Conservation (phyloP, 2,329 filamentous ascomycete genomes). For the Alternaria metachromatica region DNA sequence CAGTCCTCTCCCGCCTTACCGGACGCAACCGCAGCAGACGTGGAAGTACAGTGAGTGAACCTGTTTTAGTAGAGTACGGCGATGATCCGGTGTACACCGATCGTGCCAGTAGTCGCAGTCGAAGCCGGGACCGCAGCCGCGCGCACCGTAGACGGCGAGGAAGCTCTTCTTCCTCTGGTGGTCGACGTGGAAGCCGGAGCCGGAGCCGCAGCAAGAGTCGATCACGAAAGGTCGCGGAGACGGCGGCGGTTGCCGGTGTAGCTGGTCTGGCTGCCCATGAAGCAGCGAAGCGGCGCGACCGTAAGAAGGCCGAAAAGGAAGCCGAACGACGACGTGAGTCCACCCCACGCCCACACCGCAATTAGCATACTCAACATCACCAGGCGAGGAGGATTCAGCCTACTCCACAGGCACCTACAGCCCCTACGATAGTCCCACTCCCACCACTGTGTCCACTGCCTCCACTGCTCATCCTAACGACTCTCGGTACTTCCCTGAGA, state of each 20-base stretch:
- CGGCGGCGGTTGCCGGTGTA: constrained; percentile 64
- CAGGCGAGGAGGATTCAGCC: constrained; percentile 46
- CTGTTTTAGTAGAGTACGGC: constrained; percentile 68
- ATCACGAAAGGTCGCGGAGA: constrained; percentile 60
- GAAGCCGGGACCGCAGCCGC: constrained; percentile 23
- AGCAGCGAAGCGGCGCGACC: constrained; percentile 62
- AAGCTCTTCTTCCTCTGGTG: constrained; percentile 49
- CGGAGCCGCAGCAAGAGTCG: constrained; percentile 56
- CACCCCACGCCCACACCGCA: constrained; percentile 11
- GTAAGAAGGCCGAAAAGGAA: constrained; percentile 62
- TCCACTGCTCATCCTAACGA: constrained; percentile 42
- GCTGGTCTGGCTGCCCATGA: constrained; percentile 65
- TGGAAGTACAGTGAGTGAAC: constrained; percentile 54
- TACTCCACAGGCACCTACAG: constrained; percentile 44
- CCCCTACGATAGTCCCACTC: constrained; percentile 31
- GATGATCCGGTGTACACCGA: constrained; percentile 67
- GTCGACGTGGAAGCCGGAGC: constrained; percentile 38
- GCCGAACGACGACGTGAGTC: constrained; percentile 59
- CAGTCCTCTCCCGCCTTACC: constrained; percentile 51
- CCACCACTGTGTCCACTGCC: constrained; percentile 47
- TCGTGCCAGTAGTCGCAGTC: constrained; percentile 39
- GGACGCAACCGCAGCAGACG: constrained; percentile 45
- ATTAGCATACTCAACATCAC: constrained; percentile 25
- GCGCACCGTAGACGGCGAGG: constrained; percentile 50
- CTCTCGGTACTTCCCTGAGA: constrained; percentile 53